Evolutionary conservation across 306 rosid genomes (phyloP), one percentile per base, ranked within the genome.

Genomic region (Gastrolobium bilobum): DNA sequence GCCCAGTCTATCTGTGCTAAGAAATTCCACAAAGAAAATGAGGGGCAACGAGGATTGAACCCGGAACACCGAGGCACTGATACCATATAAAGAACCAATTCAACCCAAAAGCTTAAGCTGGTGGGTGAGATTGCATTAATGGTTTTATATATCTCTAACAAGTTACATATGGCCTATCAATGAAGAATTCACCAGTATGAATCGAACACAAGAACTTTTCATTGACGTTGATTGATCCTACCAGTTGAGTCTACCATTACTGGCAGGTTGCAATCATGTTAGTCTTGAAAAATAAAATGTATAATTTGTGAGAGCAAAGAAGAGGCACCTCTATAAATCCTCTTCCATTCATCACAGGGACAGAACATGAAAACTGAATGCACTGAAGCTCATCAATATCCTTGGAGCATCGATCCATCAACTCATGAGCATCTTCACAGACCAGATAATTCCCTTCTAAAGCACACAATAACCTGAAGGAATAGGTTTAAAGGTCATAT

Each of bases 381-480:
- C 92, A 79, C 64, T 78, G 91, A 33, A 84, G 81, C 75, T 83
- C 89, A 70, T 88, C 87, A 66, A 73, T 63, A 79, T 79, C 87
- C 64, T 74, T 73, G 43, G 48, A 70, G 79, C 65, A 61, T 72
- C 47, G 71, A 39, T 86, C 87, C 46, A 69, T 68, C 64, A 82
- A 67, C 70, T 87, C 91, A 42, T 75, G 20, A 56, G 82, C 78
- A 80, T 81, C 77, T 81, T 88, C 87, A 75, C 78, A 79, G 13
- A 38, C 81, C 56, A 88, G 73, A 85, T 89, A 88, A 54, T 75
- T 78, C 74, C 96, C 96, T 75, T 89, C 93, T 26, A 91, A 80
- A 34, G 96, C 90, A 83, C 96, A 88, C 43, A 91, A 83, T 75
- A 91, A 86, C 88, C 92, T 90, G 87, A 67, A 76, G 47, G 60